A percentile compares a stretch with the other conserved stretches of the same genome.
phyloP scores from a whole-genome alignment of 1,139 yeast species.

The Magnusiomyces clavatus region DNA sequence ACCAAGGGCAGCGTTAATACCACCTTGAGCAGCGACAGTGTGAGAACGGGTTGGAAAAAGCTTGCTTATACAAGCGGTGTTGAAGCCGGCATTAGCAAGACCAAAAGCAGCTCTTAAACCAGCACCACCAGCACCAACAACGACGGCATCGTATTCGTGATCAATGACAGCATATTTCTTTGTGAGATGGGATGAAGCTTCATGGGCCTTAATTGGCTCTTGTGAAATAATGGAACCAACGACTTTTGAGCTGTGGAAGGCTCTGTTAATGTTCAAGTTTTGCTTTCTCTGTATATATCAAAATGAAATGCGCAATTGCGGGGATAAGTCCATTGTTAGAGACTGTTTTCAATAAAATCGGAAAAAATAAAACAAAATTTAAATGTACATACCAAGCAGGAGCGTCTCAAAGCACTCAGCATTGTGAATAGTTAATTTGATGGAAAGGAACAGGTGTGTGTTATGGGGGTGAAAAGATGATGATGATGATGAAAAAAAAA shows the following conservation, averaged over 20 bases:
- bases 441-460: not conserved
- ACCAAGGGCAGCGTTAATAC: slow-evolving; percentile 94
- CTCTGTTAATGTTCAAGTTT: slow-evolving; percentile 12
- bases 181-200: slow-evolving; percentile 33
- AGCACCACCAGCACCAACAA: slow-evolving; percentile 99
- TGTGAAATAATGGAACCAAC: slow-evolving; percentile 24
- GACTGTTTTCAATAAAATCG: slow-evolving; percentile 1
- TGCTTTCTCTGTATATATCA: slow-evolving; percentile 8
- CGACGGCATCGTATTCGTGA: slow-evolving; percentile 97
- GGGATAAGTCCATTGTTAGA: not conserved
- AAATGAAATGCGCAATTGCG: not conserved
- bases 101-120: slow-evolving; percentile 99
- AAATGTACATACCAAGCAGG: slow-evolving; percentile 19
- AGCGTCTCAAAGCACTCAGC: slow-evolving; percentile 23
- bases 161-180: slow-evolving; percentile 83
- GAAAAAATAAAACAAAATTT: not conserved
- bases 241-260: slow-evolving; percentile 25
- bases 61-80: slow-evolving; percentile 96
- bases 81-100: slow-evolving; percentile 91
- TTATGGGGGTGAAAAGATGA: no score
- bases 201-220: slow-evolving; percentile 31
- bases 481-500: no score
- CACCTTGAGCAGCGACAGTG: slow-evolving; percentile 99
- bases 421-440: slow-evolving; percentile 11
- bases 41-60: slow-evolving; percentile 97